Percentiles rank a stretch among this genome's conserved stretches.
phyloP scores from a whole-genome alignment of 176 grass and related monocot genomes.

The Triticum timopheevii region DNA sequence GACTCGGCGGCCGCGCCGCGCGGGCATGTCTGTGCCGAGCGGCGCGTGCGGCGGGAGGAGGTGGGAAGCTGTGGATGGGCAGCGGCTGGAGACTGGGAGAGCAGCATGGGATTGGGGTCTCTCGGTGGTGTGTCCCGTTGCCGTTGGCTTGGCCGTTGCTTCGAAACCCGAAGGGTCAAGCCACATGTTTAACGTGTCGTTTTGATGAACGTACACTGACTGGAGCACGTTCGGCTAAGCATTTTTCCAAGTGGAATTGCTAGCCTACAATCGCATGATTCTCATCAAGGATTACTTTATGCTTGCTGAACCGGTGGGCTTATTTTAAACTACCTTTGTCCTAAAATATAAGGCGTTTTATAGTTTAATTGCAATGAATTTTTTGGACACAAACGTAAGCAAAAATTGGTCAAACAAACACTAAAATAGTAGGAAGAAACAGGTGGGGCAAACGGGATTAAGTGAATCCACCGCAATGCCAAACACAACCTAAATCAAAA shows the following conservation, averaged over 20 bases:
- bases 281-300: no score
- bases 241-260: not conserved
- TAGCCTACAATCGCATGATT: no score
- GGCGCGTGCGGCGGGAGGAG: conserved; percentile 6
- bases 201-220: not conserved
- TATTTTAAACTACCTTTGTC: no score
- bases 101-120: conserved; percentile 30
- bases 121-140: not conserved
- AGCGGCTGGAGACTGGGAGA: conserved; percentile 29
- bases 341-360: no score
- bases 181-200: not conserved
- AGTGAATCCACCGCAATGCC: no score
- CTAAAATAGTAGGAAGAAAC: no score
- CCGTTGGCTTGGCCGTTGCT: not conserved
- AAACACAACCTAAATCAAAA: no score
- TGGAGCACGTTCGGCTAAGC: not conserved
- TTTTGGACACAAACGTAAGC: no score
- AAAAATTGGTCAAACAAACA: no score
- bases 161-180: not conserved
- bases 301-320: no score
- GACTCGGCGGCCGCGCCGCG: not conserved
- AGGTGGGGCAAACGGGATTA: no score
- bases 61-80: conserved; percentile 12
- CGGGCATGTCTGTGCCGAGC: conserved; percentile 16
- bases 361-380: no score